Evolutionary conservation across 345 rosid species (phyloP).

Genomic region (Pseudoturritis turrita): DNA sequence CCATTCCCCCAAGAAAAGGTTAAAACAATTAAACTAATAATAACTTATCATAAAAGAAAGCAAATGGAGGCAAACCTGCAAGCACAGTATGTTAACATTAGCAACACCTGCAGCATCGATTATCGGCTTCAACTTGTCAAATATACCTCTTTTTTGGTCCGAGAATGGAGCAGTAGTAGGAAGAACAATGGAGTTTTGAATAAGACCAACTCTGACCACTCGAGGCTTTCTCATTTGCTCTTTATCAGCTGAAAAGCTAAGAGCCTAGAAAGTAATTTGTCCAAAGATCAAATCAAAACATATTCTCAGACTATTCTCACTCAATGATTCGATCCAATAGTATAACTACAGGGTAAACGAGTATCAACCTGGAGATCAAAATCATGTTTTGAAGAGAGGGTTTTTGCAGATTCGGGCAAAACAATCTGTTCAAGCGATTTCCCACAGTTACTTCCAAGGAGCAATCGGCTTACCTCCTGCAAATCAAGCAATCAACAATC

Average conservation of each 20-base stretch:
- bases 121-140: constrained; percentile 62
- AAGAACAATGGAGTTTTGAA: constrained; percentile 82
- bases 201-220: constrained; percentile 83
- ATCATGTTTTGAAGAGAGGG: constrained; percentile 51
- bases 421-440: constrained; percentile 41
- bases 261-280: constrained; percentile 44
- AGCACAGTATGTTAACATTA: constrained; percentile 86
- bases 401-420: constrained; percentile 49
- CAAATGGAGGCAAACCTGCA: constrained; percentile 47
- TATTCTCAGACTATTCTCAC: neutral
- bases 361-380: constrained; percentile 80
- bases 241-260: constrained; percentile 61
- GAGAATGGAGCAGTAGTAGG: constrained; percentile 68
- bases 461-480: constrained; percentile 83
- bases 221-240: constrained; percentile 69
- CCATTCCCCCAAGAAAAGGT: neutral
- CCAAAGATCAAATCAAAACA: constrained; percentile 1
- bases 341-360: neutral
- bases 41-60: neutral
- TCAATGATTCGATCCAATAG: neutral
- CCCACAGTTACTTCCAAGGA: constrained; percentile 78
- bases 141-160: constrained; percentile 66
- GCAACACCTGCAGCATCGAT: constrained; percentile 86
- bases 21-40: neutral
- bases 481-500: constrained; percentile 11